Evolutionary conservation across 2,329 filamentous ascomycete species (phyloP), one percentile per base, ranked within the genome.

Genomic region (Aspergillus caelatus): DNA sequence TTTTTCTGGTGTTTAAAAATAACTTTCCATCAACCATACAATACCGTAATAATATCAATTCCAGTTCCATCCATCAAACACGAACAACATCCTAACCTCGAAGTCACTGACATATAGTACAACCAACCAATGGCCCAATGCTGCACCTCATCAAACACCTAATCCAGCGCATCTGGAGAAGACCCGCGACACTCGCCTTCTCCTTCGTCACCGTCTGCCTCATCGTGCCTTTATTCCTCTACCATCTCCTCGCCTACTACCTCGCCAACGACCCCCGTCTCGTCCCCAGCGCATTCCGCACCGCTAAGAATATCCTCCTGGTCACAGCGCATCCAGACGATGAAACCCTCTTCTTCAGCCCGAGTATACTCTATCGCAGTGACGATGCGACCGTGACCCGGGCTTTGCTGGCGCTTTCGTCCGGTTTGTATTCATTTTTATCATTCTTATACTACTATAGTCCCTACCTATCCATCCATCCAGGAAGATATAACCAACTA

Each of bases 201-300:
- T 12, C 32, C 12, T 11, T 66, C 16, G 11, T 55, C 21, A 21
- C 57, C 11, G 48, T 54, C n/a, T 11, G 60, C 32, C 23, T 65
- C 54, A 14, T 63, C 9, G 72, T 72, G 39, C 75, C 76, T 4
- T 53, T 78, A n/a, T 12, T 77, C 12, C 66, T 79, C 43, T 78
- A 79, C 68, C 73, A 76, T 63, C 43, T 76, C 11, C 63, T 80
- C 12, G 78, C 75, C 23, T 80, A 79, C 57, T 23, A 74, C 7
- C 69, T 80, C 11, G 77, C 75, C 21, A 69, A 70, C 39, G 76
- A 79, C 63, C 75, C 76, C 19, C 68, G 78, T 7, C 68, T 80
- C 54, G 71, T 80, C 2, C 78, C 78, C 8, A 67, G 71, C 0
- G 73, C 75, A 48, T 72, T 80, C 21, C 71, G 73, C 14, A 64